A percentile compares a stretch with the other conserved stretches of the same genome.
These are phyloP conservation scores for Neospora caninum DNA, from an alignment of 169 alveolate species.

Conservation along the genomic window DNA sequence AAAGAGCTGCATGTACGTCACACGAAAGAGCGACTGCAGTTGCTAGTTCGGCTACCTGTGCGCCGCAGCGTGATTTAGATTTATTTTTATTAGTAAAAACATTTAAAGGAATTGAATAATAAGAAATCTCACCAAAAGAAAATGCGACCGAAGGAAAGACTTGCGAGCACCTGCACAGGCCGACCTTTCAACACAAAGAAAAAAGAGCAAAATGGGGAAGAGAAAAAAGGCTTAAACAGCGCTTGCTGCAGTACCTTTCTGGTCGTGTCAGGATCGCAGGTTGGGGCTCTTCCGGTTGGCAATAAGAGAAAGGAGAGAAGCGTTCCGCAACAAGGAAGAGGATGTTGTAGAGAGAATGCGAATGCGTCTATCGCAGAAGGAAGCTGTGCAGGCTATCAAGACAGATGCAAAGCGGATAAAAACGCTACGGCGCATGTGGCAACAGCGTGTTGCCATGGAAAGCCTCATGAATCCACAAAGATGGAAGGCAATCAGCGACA, in stretches of 20 bases:
- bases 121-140: too few species aligned
- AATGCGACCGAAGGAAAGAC: too few species aligned
- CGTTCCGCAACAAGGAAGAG: neutral
- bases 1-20: constrained; percentile 79
- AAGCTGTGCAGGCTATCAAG: neutral
- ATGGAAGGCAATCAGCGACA: constrained; percentile 25
- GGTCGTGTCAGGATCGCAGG: constrained; percentile 11
- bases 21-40: neutral
- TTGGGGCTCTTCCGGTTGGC: neutral
- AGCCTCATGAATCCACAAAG: neutral
- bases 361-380: neutral
- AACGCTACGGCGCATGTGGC: neutral
- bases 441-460: neutral
- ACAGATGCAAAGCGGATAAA: constrained; percentile 1
- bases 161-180: too few species aligned
- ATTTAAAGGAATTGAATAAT: too few species aligned
- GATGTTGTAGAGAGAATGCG: neutral
- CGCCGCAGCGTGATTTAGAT: too few species aligned
- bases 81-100: too few species aligned
- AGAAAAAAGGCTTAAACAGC: too few species aligned
- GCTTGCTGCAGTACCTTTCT: too few species aligned
- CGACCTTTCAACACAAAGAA: too few species aligned
- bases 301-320: neutral
- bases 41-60: neutral
- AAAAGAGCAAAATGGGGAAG: too few species aligned